These are phyloP conservation scores for Xylaria sp. DNA, from an alignment of 2,329 filamentous ascomycete genomes.

Conservation along the genomic window DNA sequence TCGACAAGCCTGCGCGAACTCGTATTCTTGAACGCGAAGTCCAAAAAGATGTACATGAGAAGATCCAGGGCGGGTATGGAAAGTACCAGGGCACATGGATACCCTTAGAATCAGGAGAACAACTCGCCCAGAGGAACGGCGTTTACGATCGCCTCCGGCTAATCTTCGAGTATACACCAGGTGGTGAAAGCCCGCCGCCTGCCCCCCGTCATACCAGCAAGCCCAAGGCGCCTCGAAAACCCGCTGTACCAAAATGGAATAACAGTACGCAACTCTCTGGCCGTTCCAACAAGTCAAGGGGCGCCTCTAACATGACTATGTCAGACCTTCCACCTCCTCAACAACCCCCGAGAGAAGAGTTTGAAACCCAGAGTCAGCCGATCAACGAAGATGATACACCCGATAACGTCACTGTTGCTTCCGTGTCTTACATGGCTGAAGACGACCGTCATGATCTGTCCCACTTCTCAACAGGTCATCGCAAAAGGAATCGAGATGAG, in stretches of 20 bases:
- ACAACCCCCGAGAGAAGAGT: conserved; percentile 60
- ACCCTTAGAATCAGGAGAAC: conserved; percentile 79
- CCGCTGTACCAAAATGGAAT: conserved; percentile 66
- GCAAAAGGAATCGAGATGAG: conserved; percentile 80
- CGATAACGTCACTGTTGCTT: conserved; percentile 82
- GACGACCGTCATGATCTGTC: conserved; percentile 77
- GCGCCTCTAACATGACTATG: conserved; percentile 30
- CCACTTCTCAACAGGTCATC: conserved; percentile 63
- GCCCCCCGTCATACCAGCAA: conserved; percentile 92
- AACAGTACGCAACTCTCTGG: conserved; percentile 43
- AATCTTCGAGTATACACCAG: conserved; percentile 89
- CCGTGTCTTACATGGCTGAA: conserved; percentile 83
- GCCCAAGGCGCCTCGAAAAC: conserved; percentile 75
- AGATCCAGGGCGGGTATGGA: conserved; percentile 96
- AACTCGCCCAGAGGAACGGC: conserved; percentile 85
- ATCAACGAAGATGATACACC: conserved; percentile 80
- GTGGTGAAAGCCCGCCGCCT: conserved; percentile 86
- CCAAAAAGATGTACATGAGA: conserved; percentile 95
- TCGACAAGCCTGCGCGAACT: conserved; percentile 94
- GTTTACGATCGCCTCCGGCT: conserved; percentile 80
- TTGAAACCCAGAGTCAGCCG: conserved; percentile 65
- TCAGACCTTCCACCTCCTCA: conserved; percentile 48
- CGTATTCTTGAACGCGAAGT: conserved; percentile 96
- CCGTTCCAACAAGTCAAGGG: background rate
- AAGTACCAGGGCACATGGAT: conserved; percentile 99